Evolutionary conservation across 1,284 basidiomycete genomes (phyloP), one percentile per base, ranked within the genome.

Genomic region (Athelia sp.): DNA sequence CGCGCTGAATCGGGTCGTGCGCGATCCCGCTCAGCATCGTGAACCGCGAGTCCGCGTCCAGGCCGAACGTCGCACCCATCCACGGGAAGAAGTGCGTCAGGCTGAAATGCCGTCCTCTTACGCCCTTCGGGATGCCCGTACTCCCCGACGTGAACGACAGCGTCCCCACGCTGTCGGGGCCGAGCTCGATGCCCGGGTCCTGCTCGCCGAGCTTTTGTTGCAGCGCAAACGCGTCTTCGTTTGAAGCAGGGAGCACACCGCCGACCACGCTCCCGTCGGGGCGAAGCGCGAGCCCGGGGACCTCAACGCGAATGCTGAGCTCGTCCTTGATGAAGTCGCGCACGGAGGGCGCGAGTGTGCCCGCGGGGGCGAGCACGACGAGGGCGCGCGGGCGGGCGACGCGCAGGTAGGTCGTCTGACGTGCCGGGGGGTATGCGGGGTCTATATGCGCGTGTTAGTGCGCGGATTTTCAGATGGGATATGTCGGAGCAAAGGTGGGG

Each of bases 41-140:
- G 63, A 98, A 99, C 67, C 86, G 91, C 52, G 90, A 93, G 23
- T 79, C 70, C 50, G 84, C 74, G 36, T 76, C 74, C 42, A 99
- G 72, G 2, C 79, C 84, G 66, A 99, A 99, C 17, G 85, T 76
- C 64, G 93, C 73, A 18, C 89, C 88, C 97, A 99, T 99, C 97
- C 97, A 99, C 2, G 96, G 96, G 83, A 99, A 99, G 79, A 99
- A 99, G 69, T 99, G 97, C 0, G 97, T 99, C 57, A 99, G 74
- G 57, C 90, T 93, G 69, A 90, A 98, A 67, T 99, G 97, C 43
- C 97, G 76, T 0, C 97, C 97, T 60, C 84, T 84, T 44, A 99
- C 96, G 40, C 97, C 97, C 73, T 99, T 99, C 2, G 97, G 97
- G 48, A 99, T 95, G 45, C 97, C 97, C 0, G 97, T 99, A 56